Evolutionary conservation across 2,329 filamentous ascomycete genomes (phyloP).

Genomic region (Paracamarosporium sp.): DNA sequence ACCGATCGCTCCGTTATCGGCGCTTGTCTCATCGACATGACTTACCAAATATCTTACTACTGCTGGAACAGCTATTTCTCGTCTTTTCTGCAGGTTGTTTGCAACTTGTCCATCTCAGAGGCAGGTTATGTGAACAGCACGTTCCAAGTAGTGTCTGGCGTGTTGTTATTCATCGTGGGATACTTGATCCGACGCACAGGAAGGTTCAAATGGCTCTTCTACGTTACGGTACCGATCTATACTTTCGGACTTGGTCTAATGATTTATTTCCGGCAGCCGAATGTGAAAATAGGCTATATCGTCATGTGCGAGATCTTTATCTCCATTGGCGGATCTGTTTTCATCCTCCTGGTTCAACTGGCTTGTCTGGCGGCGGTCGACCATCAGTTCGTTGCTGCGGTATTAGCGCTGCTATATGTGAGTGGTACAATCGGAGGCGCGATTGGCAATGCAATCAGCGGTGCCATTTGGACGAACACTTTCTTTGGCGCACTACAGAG

Average conservation of each 20-base stretch:
- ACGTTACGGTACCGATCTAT: slow-evolving; percentile 64
- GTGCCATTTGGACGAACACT: slow-evolving; percentile 8
- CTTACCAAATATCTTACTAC: slow-evolving; percentile 62
- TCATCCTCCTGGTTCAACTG: slow-evolving; percentile 58
- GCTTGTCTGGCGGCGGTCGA: slow-evolving; percentile 56
- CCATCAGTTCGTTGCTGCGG: slow-evolving; percentile 64
- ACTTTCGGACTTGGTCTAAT: slow-evolving; percentile 68
- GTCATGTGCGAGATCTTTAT: slow-evolving; percentile 24
- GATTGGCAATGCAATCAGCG: slow-evolving; percentile 1
- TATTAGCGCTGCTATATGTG: slow-evolving; percentile 62
- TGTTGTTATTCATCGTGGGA: slow-evolving; percentile 54
- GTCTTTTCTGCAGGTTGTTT: slow-evolving; percentile 65
- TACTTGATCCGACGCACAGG: slow-evolving; percentile 61
- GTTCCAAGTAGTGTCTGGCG: slow-evolving; percentile 62
- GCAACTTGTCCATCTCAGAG: slow-evolving; percentile 60
- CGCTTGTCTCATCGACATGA: slow-evolving; percentile 62
- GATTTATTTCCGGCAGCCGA: slow-evolving; percentile 47
- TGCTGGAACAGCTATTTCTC: slow-evolving; percentile 63
- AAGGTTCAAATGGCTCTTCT: slow-evolving; percentile 63
- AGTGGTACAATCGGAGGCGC: not conserved
- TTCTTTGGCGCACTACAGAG: slow-evolving; percentile 16
- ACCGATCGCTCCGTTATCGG: slow-evolving; percentile 67
- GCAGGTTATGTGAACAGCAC: slow-evolving; percentile 66
- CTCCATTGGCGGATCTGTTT: slow-evolving; percentile 51
- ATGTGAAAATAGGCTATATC: slow-evolving; percentile 36